Evolutionary conservation across 805 yeast species (phyloP).

Genomic region (Teunomyces kruisii): DNA sequence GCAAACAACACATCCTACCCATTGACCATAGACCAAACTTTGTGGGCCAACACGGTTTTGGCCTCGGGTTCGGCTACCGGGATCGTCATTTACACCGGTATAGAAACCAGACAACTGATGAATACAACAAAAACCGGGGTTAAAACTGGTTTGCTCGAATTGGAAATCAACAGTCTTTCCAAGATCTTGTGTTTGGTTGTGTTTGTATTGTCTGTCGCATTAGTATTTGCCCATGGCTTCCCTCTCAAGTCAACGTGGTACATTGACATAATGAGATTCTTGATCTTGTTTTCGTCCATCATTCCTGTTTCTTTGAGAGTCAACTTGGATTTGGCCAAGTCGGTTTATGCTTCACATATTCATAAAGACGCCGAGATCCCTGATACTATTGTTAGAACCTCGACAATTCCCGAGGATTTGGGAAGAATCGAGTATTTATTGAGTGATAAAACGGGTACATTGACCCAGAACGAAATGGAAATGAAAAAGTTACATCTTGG

Average conservation of each 20-base stretch:
- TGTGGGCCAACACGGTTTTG: conserved; percentile 97
- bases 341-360: conserved; percentile 93
- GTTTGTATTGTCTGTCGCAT: conserved; percentile 67
- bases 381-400: conserved; percentile 90
- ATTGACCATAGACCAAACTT: conserved; percentile 81
- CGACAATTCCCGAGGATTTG: conserved; percentile 96
- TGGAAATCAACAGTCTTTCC: conserved; percentile 85
- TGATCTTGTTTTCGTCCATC: conserved; percentile 89
- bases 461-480: conserved; percentile 98
- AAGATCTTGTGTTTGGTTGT: conserved; percentile 88
- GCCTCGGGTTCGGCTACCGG: conserved; percentile 94
- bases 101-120: conserved; percentile 91
- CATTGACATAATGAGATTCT: conserved; percentile 83
- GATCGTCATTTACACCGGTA: conserved; percentile 85
- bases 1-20: conserved; percentile 52
- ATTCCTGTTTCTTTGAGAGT: conserved; percentile 96
- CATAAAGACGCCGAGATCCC: conserved; percentile 82
- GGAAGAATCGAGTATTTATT: conserved; percentile 92
- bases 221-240: conserved; percentile 82
- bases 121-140: conserved; percentile 87
- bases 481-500: conserved; percentile 91
- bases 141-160: conserved; percentile 84
- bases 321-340: conserved; percentile 90
- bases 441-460: conserved; percentile 95
- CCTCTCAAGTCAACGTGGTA: conserved; percentile 68